Percentiles rank a stretch among this genome's conserved stretches.
phyloP scores from a whole-genome alignment of 345 rosid species.

The Mallotus nudiflorus region DNA sequence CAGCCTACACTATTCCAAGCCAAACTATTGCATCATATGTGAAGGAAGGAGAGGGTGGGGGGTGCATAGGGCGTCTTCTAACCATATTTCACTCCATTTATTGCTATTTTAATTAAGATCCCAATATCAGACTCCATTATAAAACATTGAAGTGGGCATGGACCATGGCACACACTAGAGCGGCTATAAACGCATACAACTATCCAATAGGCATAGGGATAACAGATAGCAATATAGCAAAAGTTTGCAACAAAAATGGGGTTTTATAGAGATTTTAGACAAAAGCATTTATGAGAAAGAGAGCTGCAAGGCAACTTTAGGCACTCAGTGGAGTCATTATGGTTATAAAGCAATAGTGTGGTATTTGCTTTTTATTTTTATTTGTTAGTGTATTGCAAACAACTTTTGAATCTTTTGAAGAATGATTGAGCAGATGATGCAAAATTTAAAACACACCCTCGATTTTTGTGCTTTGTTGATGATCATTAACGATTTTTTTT shows the following conservation, averaged over 20 bases:
- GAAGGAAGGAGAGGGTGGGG: too few relatives aligned
- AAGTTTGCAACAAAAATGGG: too few relatives aligned
- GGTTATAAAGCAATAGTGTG: constrained; percentile 8
- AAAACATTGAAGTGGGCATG: not conserved
- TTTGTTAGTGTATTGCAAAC: constrained; percentile 20
- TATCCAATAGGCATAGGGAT: not conserved
- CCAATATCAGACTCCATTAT: not conserved
- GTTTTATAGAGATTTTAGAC: too few relatives aligned
- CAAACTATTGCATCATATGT: too few relatives aligned
- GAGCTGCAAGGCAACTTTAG: constrained; percentile 3
- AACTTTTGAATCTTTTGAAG: constrained; percentile 47
- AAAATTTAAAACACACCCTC: constrained; percentile 22
- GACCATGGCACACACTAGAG: not conserved
- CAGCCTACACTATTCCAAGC: too few relatives aligned
- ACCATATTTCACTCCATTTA: too few relatives aligned
- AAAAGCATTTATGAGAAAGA: too few relatives aligned
- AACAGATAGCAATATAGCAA: too few relatives aligned
- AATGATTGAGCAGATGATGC: constrained; percentile 47
- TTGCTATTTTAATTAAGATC: not conserved
- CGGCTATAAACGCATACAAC: not conserved
- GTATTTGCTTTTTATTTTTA: constrained; percentile 19
- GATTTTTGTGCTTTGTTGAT: constrained; percentile 17
- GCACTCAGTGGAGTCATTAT: constrained; percentile 29
- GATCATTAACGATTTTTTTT: constrained; percentile 31
- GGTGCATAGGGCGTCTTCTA: too few relatives aligned